phyloP scores from a whole-genome alignment of 176 grass and related monocot genomes.

The Oryza glaberrima region DNA sequence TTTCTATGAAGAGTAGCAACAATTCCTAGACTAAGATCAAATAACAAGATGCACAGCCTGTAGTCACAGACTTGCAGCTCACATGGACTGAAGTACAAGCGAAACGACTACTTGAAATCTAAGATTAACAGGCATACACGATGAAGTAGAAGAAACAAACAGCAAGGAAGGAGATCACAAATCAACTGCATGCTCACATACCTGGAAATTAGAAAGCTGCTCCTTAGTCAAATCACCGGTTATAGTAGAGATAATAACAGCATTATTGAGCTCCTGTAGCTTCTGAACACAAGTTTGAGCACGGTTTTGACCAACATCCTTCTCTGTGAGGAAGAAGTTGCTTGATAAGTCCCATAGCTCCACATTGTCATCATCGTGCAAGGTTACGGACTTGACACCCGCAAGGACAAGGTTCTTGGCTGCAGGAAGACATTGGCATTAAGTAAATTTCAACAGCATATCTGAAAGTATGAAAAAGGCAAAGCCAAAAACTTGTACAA shows the following conservation, averaged over 20 bases:
- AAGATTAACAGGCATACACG: neutral
- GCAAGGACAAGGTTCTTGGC: slow-evolving; percentile 88
- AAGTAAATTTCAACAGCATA: neutral
- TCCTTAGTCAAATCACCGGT: slow-evolving; percentile 63
- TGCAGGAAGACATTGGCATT: slow-evolving; percentile 37
- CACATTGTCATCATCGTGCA: slow-evolving; percentile 73
- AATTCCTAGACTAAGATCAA: neutral
- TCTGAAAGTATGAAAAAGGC: neutral
- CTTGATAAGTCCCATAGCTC: slow-evolving; percentile 81
- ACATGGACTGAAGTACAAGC: neutral
- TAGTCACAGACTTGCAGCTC: neutral
- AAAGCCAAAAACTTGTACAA: neutral
- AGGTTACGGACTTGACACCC: slow-evolving; percentile 77
- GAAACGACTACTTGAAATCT: neutral
- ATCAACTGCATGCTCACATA: slow-evolving; percentile 33
- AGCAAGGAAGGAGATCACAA: neutral
- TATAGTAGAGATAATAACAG: slow-evolving; percentile 64
- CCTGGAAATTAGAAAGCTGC: slow-evolving; percentile 78
- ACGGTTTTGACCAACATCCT: slow-evolving; percentile 60
- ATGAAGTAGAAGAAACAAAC: neutral
- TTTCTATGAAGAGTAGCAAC: neutral
- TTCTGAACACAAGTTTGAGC: slow-evolving; percentile 46
- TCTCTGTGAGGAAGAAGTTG: slow-evolving; percentile 85
- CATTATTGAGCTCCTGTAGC: slow-evolving; percentile 87
- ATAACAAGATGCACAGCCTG: neutral